Evolutionary conservation across 208 protist species (phyloP).

Genomic region (Leishmania lainsoni): DNA sequence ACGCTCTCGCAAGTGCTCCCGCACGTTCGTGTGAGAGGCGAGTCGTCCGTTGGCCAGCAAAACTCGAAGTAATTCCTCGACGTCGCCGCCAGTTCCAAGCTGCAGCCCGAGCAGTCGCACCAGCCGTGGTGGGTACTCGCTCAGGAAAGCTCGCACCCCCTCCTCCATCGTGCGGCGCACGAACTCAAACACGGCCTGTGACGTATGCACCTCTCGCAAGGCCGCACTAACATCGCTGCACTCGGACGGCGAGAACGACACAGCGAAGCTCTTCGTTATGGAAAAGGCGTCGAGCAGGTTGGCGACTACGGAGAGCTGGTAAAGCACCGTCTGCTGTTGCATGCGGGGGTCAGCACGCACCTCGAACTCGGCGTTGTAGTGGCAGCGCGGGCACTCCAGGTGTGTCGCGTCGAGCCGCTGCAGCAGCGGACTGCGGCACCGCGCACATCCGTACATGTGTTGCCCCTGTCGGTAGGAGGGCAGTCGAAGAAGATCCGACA

Average conservation of each 20-base stretch:
- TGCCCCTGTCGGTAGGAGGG: constrained; percentile 30
- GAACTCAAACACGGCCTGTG: constrained; percentile 36
- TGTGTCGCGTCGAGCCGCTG: constrained; percentile 32
- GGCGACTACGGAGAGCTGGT: constrained; percentile 58
- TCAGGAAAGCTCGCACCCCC: constrained; percentile 53
- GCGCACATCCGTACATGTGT: constrained; percentile 59
- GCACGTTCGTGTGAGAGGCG: constrained; percentile 44
- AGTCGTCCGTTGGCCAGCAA: constrained; percentile 47
- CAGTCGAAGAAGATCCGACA: constrained; percentile 44
- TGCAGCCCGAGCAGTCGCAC: constrained; percentile 52
- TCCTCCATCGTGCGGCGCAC: constrained; percentile 43
- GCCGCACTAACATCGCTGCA: constrained; percentile 34
- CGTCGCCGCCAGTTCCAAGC: constrained; percentile 41
- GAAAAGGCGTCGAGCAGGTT: constrained; percentile 63
- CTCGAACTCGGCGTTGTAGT: constrained; percentile 80
- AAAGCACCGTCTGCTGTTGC: constrained; percentile 64
- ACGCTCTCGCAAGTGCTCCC: constrained; percentile 45
- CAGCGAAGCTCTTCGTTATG: constrained; percentile 46
- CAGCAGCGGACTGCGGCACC: constrained; percentile 54
- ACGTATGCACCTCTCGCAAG: constrained; percentile 37
- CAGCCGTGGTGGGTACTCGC: constrained; percentile 36
- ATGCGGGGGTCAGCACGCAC: constrained; percentile 35
- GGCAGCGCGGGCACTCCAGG: constrained; percentile 64
- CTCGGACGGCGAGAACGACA: constrained; percentile 31
- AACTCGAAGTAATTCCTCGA: constrained; percentile 34